Percentiles rank a stretch among this genome's conserved stretches.
phyloP scores from a whole-genome alignment of 306 rosid genomes.

The Medicago ruthenica region DNA sequence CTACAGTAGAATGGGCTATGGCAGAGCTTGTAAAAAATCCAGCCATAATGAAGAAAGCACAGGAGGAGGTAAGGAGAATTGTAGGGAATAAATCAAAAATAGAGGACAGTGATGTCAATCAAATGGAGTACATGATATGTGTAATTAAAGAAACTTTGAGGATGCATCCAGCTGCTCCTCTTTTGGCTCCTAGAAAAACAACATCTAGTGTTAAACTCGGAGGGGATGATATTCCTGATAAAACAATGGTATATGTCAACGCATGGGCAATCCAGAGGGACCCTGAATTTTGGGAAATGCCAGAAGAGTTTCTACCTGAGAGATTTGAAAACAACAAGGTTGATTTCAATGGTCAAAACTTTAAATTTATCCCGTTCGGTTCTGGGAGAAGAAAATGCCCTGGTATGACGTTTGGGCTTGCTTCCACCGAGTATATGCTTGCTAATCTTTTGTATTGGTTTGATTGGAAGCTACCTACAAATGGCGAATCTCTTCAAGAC shows the following conservation, averaged over 20 bases:
- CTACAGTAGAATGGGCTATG: conserved; percentile 57
- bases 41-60: conserved; percentile 48
- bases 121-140: conserved; percentile 60
- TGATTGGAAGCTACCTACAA: conserved; percentile 46
- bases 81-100: conserved; percentile 50
- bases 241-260: conserved; percentile 49
- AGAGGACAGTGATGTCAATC: conserved; percentile 41
- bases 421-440: conserved; percentile 15
- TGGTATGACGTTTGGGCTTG: conserved; percentile 40
- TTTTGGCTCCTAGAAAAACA: conserved; percentile 51
- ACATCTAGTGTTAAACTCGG: conserved; percentile 22
- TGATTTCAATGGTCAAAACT: conserved; percentile 35
- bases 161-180: conserved; percentile 57
- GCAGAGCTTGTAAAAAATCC: conserved; percentile 38
- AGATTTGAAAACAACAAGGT: conserved; percentile 34
- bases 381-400: conserved; percentile 40
- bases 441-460: conserved; percentile 49
- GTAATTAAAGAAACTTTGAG: conserved; percentile 55
- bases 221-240: conserved; percentile 50
- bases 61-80: conserved; percentile 58
- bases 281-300: conserved; percentile 36
- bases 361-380: conserved; percentile 40
- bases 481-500: conserved; percentile 1
- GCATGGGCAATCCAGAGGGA: conserved; percentile 55
- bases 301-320: conserved; percentile 42